A percentile compares a stretch with the other conserved stretches of the same genome.
These are phyloP conservation scores for Pterulicium gracile DNA, from an alignment of 1,284 basidiomycete genomes.

Conservation along the genomic window DNA sequence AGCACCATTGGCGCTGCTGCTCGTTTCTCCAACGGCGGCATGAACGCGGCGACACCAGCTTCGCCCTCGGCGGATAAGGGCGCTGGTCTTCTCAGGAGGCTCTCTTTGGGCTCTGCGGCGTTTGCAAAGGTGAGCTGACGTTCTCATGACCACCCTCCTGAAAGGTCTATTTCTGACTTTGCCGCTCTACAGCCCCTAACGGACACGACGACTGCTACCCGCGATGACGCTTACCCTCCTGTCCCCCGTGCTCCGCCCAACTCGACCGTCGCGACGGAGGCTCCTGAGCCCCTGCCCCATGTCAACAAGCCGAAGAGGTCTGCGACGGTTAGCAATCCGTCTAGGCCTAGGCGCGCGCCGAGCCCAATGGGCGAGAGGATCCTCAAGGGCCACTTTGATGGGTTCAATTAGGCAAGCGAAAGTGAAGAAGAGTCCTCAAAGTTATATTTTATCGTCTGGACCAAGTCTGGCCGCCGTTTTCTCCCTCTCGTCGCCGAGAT, in stretches of 20 bases:
- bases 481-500: no score
- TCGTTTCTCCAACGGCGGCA: conserved; percentile 28
- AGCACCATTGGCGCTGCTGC: conserved; percentile 34
- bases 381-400: conserved; percentile 74
- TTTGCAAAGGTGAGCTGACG: conserved; percentile 41
- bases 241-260: conserved; percentile 37
- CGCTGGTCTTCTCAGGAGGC: conserved; percentile 53
- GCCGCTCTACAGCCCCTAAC: conserved; percentile 13
- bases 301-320: conserved; percentile 42
- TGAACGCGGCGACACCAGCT: conserved; percentile 15
- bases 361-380: conserved; percentile 80
- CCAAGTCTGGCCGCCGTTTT: no score
- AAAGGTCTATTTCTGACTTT: conserved; percentile 9
- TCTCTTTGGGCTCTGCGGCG: conserved; percentile 49
- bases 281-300: conserved; percentile 10
- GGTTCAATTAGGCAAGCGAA: no score
- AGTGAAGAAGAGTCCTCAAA: no score
- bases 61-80: conserved; percentile 43
- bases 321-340: conserved; percentile 40
- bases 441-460: no score
- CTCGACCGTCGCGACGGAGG: conserved; percentile 23
- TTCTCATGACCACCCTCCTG: conserved; percentile 1
- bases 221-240: conserved; percentile 14
- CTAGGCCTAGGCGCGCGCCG: conserved; percentile 52
- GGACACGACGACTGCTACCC: conserved; percentile 12